Conservation (phyloP, 2,329 filamentous ascomycete genomes). For the Phyllosticta citrichinensis region DNA sequence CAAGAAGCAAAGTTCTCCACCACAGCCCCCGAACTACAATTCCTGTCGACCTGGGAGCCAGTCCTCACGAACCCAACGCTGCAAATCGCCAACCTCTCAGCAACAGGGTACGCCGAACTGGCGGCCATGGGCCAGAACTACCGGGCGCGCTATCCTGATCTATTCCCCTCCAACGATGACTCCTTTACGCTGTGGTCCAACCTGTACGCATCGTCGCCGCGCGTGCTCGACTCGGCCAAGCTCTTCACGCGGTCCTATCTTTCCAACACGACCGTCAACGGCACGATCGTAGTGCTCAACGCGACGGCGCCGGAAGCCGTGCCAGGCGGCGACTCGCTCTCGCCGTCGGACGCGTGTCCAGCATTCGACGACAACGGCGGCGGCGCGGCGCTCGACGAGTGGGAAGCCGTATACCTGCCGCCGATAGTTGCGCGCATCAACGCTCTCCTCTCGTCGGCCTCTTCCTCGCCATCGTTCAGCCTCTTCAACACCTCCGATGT, state of each 20-base stretch:
- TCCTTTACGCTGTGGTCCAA: conserved; percentile 55
- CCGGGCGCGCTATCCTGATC: conserved; percentile 34
- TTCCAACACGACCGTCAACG: conserved; percentile 44
- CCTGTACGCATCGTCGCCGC: conserved; percentile 43
- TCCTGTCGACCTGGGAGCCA: conserved; percentile 50
- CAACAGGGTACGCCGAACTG: conserved; percentile 54
- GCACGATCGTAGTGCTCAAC: conserved; percentile 50
- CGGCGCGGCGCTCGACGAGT: conserved; percentile 36
- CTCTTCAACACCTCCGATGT: conserved; percentile 46
- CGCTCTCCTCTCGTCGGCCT: conserved; percentile 41
- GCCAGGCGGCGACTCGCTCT: conserved; percentile 47
- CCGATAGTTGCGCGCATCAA: conserved; percentile 47
- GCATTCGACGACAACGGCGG: conserved; percentile 47
- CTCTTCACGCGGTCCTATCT: conserved; percentile 54
- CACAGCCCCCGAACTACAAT: conserved; percentile 40
- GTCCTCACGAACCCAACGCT: conserved; percentile 44
- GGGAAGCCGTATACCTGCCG: conserved; percentile 45
- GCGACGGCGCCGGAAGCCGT: conserved; percentile 43
- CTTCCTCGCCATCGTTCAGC: conserved; percentile 22
- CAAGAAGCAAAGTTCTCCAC: conserved; percentile 45
- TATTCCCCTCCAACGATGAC: conserved; percentile 39
- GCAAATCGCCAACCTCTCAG: conserved; percentile 50
- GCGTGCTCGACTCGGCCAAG: conserved; percentile 52
- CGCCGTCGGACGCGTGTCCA: conserved; percentile 53
- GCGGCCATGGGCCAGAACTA: conserved; percentile 46